Evolutionary conservation across 2,329 filamentous ascomycete species (phyloP), one percentile per base, ranked within the genome.

Genomic region (Phialemoniopsis sp.): DNA sequence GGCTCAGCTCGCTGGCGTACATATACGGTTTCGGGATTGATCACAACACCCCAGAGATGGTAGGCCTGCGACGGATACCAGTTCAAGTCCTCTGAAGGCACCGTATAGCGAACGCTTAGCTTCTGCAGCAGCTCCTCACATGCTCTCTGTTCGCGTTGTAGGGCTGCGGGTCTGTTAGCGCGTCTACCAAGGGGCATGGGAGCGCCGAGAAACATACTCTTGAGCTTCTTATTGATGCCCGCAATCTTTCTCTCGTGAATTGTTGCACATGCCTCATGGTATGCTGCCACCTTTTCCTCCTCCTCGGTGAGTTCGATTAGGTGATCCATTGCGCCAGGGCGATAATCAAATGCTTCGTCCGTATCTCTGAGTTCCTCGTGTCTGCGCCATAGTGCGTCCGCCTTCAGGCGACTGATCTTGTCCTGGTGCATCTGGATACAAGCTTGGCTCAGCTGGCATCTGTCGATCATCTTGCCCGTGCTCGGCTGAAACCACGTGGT

Each of bases 21-120:
- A 28, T 56, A 63, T 3, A 60, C 49, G 5, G 45, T 48, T 17
- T 55, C 47, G 3, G 44, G 28, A 2, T 49, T 47, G 8, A 41
- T 49, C 9, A 53, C 49, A 2, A 63, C 52, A 5, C 59, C 60
- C 8, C 57, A 51, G 7, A 63, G 46, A 1, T 44, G 45, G 41
- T 59, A 60, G 15, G 43, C 49, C 32, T 57, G 46, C 4, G 40
- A 53, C 1, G 60, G 53, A 19, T 45, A 38, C 52, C 53, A 55
- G n/a, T 38, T 41, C 8, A 49, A 43, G 6, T 48, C 41, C 4
- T 37, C 28, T 3, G 42, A 46, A 5, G 54, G 52, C 7, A 14
- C 48, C 1, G 56, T 57, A 8, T 52, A 30, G n/a, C 44, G 39
- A 2, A 10, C 14, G 4, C 43, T 36, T n/a, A 50, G 32, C 2